phyloP scores from a whole-genome alignment of 179 eudicot species.

The Silene vulgaris region DNA sequence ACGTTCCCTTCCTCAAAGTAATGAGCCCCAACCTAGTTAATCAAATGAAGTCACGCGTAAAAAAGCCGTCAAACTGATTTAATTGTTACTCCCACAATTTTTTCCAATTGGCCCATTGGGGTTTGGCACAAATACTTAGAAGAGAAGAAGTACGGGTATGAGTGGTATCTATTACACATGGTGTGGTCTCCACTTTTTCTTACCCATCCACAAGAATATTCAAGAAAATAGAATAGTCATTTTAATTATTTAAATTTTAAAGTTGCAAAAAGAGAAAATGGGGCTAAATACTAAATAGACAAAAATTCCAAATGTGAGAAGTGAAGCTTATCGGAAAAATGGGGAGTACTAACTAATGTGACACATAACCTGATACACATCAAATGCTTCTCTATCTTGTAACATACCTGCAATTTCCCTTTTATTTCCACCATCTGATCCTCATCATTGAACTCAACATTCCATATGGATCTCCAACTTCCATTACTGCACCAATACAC shows the following conservation, averaged over 20 bases:
- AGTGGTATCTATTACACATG: too few relatives aligned
- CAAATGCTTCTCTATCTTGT: neutral
- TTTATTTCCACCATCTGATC: constrained; percentile 68
- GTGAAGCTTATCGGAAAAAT: too few relatives aligned
- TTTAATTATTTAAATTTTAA: too few relatives aligned
- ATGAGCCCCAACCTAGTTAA: constrained; percentile 80
- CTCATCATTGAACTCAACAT: constrained; percentile 72
- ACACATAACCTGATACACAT: neutral
- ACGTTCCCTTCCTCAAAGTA: constrained; percentile 99
- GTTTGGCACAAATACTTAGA: too few relatives aligned
- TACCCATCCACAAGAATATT: too few relatives aligned
- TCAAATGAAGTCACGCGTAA: constrained; percentile 3
- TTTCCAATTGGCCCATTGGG: too few relatives aligned
- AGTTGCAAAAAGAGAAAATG: too few relatives aligned
- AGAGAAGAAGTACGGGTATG: neutral
- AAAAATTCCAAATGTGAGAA: too few relatives aligned
- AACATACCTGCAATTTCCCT: constrained; percentile 71
- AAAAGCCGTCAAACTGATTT: neutral
- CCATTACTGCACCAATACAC: constrained; percentile 59
- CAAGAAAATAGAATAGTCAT: too few relatives aligned
- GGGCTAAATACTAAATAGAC: too few relatives aligned
- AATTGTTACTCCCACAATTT: neutral
- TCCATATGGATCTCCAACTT: constrained; percentile 96
- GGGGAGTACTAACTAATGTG: neutral
- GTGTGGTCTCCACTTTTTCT: too few relatives aligned